Conservation (phyloP, 1,139 yeast species). For the Arxiozyma bovina region DNA sequence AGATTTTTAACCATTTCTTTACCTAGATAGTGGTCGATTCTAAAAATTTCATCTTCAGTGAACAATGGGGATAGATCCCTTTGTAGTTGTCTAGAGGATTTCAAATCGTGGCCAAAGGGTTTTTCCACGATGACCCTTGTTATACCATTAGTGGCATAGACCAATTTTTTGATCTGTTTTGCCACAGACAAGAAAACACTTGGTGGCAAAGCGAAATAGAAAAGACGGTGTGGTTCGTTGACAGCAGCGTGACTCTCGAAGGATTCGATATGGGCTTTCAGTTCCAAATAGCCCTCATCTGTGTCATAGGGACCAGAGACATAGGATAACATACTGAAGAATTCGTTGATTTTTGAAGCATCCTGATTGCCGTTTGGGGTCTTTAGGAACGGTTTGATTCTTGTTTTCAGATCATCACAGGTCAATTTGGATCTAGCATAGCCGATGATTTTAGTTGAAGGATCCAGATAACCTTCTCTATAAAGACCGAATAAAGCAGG, state of each 20-base stretch:
- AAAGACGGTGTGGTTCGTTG: conserved; percentile 58
- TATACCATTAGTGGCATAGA: conserved; percentile 59
- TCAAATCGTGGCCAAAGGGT: conserved; percentile 93
- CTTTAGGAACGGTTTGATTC: conserved; percentile 62
- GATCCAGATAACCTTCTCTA: conserved; percentile 74
- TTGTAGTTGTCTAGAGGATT: conserved; percentile 70
- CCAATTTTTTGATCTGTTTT: conserved; percentile 55
- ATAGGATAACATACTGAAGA: conserved; percentile 58
- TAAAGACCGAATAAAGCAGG: conserved; percentile 67
- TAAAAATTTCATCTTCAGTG: conserved; percentile 81
- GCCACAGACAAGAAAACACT: conserved; percentile 80
- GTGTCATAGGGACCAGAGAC: conserved; percentile 73
- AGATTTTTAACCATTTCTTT: conserved; percentile 96
- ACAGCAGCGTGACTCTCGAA: conserved; percentile 46
- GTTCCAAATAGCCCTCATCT: conserved; percentile 57
- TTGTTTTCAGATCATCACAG: conserved; percentile 54
- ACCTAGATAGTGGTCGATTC: conserved; percentile 96
- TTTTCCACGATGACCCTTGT: conserved; percentile 88
- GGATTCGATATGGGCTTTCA: conserved; percentile 47
- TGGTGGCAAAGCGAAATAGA: conserved; percentile 92
- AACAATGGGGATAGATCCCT: conserved; percentile 71
- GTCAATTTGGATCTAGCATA: conserved; percentile 79
- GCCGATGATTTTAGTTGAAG: conserved; percentile 67
- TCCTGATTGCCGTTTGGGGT: conserved; percentile 41
- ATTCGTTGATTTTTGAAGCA: conserved; percentile 46